These are phyloP conservation scores for Leptographium galeiforme DNA, from an alignment of 2,329 filamentous ascomycete genomes.

Conservation along the genomic window DNA sequence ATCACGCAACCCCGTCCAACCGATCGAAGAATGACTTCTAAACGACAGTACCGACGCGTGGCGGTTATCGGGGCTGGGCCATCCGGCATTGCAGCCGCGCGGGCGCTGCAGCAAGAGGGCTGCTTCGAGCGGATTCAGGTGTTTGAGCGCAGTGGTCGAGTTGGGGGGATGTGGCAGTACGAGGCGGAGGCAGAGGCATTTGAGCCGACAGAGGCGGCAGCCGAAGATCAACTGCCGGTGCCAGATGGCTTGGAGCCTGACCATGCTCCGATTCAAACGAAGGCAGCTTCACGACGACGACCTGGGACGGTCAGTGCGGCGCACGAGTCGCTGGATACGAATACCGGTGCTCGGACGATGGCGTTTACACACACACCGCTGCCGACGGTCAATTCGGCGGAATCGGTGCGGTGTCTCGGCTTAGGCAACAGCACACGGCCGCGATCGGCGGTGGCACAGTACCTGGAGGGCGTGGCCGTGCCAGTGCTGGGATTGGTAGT, in stretches of 20 bases:
- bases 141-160: not conserved
- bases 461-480: not conserved
- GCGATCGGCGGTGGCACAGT: not conserved
- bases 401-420: not conserved
- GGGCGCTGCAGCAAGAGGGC: slow-evolving; percentile 2
- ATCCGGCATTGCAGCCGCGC: slow-evolving; percentile 2
- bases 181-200: slow-evolving; percentile 1
- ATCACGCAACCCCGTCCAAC: too few species aligned
- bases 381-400: slow-evolving; percentile 1
- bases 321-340: slow-evolving; percentile 4
- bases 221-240: not conserved
- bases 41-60: not conserved
- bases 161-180: slow-evolving; percentile 4
- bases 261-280: not conserved
- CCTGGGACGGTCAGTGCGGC: not conserved
- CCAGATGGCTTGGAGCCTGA: not conserved
- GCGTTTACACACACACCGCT: slow-evolving; percentile 5
- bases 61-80: slow-evolving; percentile 7
- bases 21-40: too few species aligned
- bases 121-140: slow-evolving; percentile 1
- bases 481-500: not conserved
- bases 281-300: not conserved
- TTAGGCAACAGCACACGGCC: slow-evolving; percentile 4
- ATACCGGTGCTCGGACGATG: slow-evolving; percentile 3
- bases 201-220: not conserved